A percentile compares a stretch with the other conserved stretches of the same genome.
phyloP scores from a whole-genome alignment of 2,329 filamentous ascomycete genomes.

The Penicillium sp. region DNA sequence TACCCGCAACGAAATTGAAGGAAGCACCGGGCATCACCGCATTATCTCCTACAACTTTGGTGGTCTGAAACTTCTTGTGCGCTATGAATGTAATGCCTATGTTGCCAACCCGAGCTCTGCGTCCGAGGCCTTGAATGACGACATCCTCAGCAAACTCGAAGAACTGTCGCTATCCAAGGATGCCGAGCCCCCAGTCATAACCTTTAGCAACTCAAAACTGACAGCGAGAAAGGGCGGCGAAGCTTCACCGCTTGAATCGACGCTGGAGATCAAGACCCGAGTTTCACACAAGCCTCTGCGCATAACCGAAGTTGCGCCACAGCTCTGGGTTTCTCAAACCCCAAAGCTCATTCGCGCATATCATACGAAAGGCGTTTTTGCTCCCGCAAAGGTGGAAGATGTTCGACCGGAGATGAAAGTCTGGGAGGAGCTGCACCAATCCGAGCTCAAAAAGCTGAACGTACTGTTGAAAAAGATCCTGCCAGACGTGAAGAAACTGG shows the following conservation, averaged over 20 bases:
- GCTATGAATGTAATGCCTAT: slow-evolving; percentile 45
- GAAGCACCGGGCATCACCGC: slow-evolving; percentile 44
- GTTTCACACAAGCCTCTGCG: slow-evolving; percentile 30
- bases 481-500: slow-evolving; percentile 22
- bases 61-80: slow-evolving; percentile 39
- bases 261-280: slow-evolving; percentile 46
- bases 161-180: slow-evolving; percentile 25
- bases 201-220: slow-evolving; percentile 19
- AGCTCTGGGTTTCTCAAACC: slow-evolving; percentile 47
- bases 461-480: slow-evolving; percentile 21
- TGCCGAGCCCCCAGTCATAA: too few species aligned
- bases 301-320: slow-evolving; percentile 35
- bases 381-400: slow-evolving; percentile 33
- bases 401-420: slow-evolving; percentile 25
- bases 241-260: slow-evolving; percentile 32
- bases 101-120: slow-evolving; percentile 15
- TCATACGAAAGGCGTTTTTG: slow-evolving; percentile 37
- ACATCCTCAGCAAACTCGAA: slow-evolving; percentile 20
- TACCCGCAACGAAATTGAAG: slow-evolving; percentile 33
- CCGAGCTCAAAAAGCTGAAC: slow-evolving; percentile 20
- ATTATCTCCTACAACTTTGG: slow-evolving; percentile 44
- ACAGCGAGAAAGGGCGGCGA: slow-evolving; percentile 25
- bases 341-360: slow-evolving; percentile 45
- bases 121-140: neutral
- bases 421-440: slow-evolving; percentile 36